A percentile compares a stretch with the other conserved stretches of the same genome.
Conservation (phyloP, 495 filamentous ascomycete species). For the Lophiotrema nucula region DNA sequence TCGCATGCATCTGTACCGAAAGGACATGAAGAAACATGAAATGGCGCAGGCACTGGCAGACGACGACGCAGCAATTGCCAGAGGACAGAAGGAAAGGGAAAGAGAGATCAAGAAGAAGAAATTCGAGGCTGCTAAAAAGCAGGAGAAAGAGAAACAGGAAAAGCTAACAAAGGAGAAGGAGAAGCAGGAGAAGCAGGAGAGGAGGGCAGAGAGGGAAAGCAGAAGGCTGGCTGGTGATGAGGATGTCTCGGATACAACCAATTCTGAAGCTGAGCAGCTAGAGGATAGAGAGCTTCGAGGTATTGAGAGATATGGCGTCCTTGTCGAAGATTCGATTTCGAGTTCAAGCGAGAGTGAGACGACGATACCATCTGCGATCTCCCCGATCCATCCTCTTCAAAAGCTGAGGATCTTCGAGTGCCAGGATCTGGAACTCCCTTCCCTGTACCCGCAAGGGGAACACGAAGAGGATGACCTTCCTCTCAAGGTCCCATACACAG, state of each 20-base stretch:
- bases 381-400: constrained; percentile 1
- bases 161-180: not conserved
- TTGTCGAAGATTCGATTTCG: not conserved
- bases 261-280: not conserved
- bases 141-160: constrained; percentile 3
- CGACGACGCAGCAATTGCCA: not conserved
- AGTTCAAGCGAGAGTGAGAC: not conserved
- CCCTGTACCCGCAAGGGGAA: not conserved
- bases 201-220: not conserved
- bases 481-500: constrained; percentile 14
- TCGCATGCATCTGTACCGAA: not conserved
- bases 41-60: constrained; percentile 8
- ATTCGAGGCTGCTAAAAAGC: constrained; percentile 6
- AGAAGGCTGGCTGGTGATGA: constrained; percentile 1
- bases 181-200: not conserved
- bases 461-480: constrained; percentile 1
- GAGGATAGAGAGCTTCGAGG: not conserved
- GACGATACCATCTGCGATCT: not conserved
- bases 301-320: not conserved
- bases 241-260: constrained; percentile 1
- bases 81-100: not conserved
- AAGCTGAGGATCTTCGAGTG: constrained; percentile 25
- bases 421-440: constrained; percentile 2
- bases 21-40: constrained; percentile 22
- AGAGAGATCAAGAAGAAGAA: constrained; percentile 2